Conservation (phyloP, 2,329 filamentous ascomycete genomes). For the Thermomyces lanuginosus region DNA sequence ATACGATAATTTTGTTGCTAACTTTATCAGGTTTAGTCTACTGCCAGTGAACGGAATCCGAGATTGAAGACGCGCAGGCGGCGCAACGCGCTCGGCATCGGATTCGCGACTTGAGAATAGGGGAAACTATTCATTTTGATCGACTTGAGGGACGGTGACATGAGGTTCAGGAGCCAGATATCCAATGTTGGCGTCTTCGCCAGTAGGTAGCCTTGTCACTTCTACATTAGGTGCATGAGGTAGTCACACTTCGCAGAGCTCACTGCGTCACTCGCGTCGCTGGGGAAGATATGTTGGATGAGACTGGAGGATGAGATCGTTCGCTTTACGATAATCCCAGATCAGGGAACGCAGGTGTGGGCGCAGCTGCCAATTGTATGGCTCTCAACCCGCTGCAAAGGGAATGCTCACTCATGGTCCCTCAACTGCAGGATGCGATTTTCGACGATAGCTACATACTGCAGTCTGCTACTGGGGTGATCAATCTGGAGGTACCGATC, state of each 20-base stretch:
- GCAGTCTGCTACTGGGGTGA: conserved; percentile 80
- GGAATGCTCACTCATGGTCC: conserved; percentile 1
- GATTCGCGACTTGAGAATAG: too few relatives aligned
- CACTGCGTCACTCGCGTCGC: conserved; percentile 44
- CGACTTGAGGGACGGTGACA: conserved; percentile 12
- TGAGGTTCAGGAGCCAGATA: conserved; percentile 39
- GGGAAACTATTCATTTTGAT: too few relatives aligned
- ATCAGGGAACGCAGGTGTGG: conserved; percentile 93
- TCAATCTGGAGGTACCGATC: conserved; percentile 93
- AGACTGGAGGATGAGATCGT: conserved; percentile 73
- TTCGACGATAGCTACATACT: conserved; percentile 68
- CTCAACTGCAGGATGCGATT: conserved; percentile 48
- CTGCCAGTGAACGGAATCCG: too few relatives aligned
- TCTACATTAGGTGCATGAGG: background rate
- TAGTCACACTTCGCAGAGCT: conserved; percentile 33
- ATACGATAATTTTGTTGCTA: too few relatives aligned
- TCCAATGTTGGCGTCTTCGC: conserved; percentile 37
- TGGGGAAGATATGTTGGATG: conserved; percentile 78
- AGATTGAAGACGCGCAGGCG: too few relatives aligned
- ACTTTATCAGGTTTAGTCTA: too few relatives aligned
- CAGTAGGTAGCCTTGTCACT: conserved; percentile 24
- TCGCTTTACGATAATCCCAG: conserved; percentile 89
- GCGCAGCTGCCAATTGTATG: conserved; percentile 44
- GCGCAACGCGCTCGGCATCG: too few relatives aligned
- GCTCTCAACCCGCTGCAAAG: conserved; percentile 2